Conservation (phyloP, 1,284 basidiomycete species). For the Trametes hirsuta region DNA sequence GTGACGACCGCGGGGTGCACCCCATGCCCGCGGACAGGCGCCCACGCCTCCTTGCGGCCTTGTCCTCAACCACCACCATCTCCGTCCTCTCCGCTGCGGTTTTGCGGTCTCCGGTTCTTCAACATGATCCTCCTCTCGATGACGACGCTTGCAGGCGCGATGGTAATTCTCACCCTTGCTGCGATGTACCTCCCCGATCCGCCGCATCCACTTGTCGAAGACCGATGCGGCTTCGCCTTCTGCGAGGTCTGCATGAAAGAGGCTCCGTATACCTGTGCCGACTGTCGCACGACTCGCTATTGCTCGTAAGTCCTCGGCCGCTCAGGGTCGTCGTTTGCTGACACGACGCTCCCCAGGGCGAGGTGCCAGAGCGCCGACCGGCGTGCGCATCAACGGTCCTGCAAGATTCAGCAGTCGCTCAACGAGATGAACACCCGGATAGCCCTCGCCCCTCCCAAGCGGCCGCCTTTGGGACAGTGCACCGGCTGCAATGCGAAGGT, state of each 20-base stretch:
- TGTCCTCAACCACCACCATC: constrained; percentile 22
- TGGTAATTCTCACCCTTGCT: constrained; percentile 24
- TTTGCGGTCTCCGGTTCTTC: background rate
- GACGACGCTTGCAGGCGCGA: constrained; percentile 24
- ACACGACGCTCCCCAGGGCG: background rate
- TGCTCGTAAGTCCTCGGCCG: constrained; percentile 18
- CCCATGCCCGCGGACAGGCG: background rate
- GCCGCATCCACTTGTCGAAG: constrained; percentile 22
- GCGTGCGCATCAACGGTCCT: constrained; percentile 21
- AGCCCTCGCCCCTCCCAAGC: constrained; percentile 25
- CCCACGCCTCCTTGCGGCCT: background rate
- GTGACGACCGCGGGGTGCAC: constrained; percentile 17
- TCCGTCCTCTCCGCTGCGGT: background rate
- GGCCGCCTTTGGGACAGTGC: constrained; percentile 38
- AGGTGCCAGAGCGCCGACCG: constrained; percentile 19
- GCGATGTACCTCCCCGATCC: constrained; percentile 21
- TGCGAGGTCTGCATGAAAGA: constrained; percentile 26
- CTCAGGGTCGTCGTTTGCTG: background rate
- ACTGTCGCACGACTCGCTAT: constrained; percentile 23
- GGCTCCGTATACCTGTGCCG: constrained; percentile 22
- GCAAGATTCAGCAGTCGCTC: constrained; percentile 25
- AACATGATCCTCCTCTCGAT: constrained; percentile 23
- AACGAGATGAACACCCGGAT: constrained; percentile 25
- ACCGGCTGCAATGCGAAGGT: constrained; percentile 40
- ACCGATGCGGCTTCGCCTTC: constrained; percentile 24